Conservation (phyloP, 495 filamentous ascomycete genomes). For the Xylaria venustula region DNA sequence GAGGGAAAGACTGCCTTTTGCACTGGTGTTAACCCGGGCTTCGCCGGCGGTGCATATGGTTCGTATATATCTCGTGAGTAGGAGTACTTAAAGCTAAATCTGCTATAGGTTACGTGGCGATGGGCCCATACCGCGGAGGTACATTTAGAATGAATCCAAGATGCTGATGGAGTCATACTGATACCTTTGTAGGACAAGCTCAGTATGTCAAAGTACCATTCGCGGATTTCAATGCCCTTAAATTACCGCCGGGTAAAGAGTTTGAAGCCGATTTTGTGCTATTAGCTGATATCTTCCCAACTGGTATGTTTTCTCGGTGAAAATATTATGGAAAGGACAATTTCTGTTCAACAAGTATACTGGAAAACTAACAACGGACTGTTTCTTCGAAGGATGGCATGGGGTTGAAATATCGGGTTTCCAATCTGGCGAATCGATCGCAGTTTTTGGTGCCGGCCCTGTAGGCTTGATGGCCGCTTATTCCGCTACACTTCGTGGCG, state of each 20-base stretch:
- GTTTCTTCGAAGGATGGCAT: slow-evolving; percentile 44
- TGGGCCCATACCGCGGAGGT: slow-evolving; percentile 56
- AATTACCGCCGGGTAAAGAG: slow-evolving; percentile 40
- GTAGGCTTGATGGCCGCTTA: slow-evolving; percentile 61
- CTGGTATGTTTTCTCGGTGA: slow-evolving; percentile 22
- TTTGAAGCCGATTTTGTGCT: slow-evolving; percentile 49
- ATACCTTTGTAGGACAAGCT: slow-evolving; percentile 30
- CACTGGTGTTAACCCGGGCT: slow-evolving; percentile 57
- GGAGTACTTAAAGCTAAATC: neutral
- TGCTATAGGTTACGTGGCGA: slow-evolving; percentile 51
- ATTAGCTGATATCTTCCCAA: slow-evolving; percentile 59
- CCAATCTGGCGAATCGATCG: slow-evolving; percentile 53
- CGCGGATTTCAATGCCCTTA: slow-evolving; percentile 56
- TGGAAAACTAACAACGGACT: too few species aligned
- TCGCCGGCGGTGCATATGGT: slow-evolving; percentile 58
- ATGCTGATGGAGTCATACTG: neutral
- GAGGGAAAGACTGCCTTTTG: slow-evolving; percentile 59
- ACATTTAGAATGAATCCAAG: neutral
- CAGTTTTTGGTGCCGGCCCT: slow-evolving; percentile 49
- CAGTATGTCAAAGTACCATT: slow-evolving; percentile 57
- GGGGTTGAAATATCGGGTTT: slow-evolving; percentile 55
- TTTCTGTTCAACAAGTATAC: too few species aligned
- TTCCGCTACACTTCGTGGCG: slow-evolving; percentile 36
- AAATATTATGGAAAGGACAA: too few species aligned
- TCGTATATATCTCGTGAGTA: neutral